Evolutionary conservation across 2,329 filamentous ascomycete genomes (phyloP).

Genomic region (Coniochaeta pulveracea): DNA sequence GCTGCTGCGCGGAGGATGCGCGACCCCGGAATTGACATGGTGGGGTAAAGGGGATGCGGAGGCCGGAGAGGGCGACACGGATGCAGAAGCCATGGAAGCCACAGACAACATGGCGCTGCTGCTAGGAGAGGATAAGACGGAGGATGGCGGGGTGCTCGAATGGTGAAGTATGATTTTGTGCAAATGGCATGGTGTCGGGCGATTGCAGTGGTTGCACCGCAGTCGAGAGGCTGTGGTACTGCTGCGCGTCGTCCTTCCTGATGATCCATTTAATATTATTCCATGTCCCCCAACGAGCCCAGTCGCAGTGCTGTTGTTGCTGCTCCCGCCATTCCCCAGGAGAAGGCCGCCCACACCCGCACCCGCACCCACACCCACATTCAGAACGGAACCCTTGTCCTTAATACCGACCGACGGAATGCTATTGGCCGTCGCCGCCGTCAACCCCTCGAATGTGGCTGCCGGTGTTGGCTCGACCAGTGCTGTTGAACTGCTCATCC

Average conservation of each 20-base stretch:
- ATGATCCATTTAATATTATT: too few species aligned
- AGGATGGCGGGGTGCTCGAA: too few species aligned
- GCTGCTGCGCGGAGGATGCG: too few species aligned
- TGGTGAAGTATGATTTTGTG: not conserved
- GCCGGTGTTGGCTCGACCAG: slow-evolving; percentile 1
- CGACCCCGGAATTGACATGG: slow-evolving; percentile 1
- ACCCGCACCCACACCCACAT: not conserved
- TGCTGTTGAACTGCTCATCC: slow-evolving; percentile 4
- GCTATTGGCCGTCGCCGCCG: not conserved
- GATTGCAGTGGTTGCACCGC: slow-evolving; percentile 3
- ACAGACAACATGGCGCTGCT: too few species aligned
- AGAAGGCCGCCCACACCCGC: not conserved
- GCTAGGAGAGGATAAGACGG: too few species aligned
- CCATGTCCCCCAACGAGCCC: not conserved
- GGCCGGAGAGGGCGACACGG: not conserved
- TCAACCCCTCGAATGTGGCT: slow-evolving; percentile 3
- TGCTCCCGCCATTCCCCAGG: too few species aligned
- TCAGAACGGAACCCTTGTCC: slow-evolving; percentile 3
- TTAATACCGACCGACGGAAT: not conserved
- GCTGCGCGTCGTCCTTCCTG: slow-evolving; percentile 3
- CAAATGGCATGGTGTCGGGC: slow-evolving; percentile 1
- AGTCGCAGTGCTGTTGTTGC: too few species aligned
- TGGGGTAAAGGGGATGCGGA: slow-evolving; percentile 3
- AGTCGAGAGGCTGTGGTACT: not conserved
- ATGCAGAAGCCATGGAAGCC: too few species aligned